phyloP scores from a whole-genome alignment of 331 rosid species.

The Malus hybrid region DNA sequence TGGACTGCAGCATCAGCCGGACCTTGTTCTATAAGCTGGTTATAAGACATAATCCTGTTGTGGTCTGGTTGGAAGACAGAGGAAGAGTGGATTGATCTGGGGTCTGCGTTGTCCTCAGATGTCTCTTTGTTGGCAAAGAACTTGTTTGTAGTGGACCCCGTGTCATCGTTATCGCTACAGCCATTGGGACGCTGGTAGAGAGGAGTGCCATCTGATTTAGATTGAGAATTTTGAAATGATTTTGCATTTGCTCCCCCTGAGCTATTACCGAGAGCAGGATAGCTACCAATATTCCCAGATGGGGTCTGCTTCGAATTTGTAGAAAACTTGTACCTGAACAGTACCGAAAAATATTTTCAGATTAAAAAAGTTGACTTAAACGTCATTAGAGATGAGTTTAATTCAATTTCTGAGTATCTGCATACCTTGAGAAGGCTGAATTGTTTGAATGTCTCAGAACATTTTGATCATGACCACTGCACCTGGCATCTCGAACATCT shows the following conservation, averaged over 20 bases:
- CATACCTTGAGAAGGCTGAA: constrained; percentile 35
- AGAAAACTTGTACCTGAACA: constrained; percentile 17
- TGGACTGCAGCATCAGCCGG: not conserved
- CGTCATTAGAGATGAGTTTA: not conserved
- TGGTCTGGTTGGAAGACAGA: not conserved
- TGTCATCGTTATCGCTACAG: constrained; percentile 18
- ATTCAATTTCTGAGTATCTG: not conserved
- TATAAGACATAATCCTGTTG: not conserved
- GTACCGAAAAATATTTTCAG: not conserved
- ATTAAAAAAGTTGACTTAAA: not conserved
- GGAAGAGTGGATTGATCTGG: not conserved
- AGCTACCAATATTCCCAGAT: constrained; percentile 14
- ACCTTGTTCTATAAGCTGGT: not conserved
- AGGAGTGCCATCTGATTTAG: constrained; percentile 5
- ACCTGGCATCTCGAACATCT: constrained; percentile 13
- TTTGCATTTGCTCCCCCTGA: constrained; percentile 20
- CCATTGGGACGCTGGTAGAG: constrained; percentile 18
- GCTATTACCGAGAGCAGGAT: constrained; percentile 22
- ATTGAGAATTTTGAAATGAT: constrained; percentile 3
- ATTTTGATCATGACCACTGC: constrained; percentile 20
- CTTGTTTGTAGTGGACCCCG: constrained; percentile 10
- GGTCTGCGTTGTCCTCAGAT: not conserved
- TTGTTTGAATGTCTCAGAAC: constrained; percentile 11
- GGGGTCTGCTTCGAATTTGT: constrained; percentile 17
- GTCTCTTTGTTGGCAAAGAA: not conserved